Percentiles rank a stretch among this genome's conserved stretches.
Conservation (phyloP, 2,329 filamentous ascomycete genomes). For the Paecilomyces fulvus region DNA sequence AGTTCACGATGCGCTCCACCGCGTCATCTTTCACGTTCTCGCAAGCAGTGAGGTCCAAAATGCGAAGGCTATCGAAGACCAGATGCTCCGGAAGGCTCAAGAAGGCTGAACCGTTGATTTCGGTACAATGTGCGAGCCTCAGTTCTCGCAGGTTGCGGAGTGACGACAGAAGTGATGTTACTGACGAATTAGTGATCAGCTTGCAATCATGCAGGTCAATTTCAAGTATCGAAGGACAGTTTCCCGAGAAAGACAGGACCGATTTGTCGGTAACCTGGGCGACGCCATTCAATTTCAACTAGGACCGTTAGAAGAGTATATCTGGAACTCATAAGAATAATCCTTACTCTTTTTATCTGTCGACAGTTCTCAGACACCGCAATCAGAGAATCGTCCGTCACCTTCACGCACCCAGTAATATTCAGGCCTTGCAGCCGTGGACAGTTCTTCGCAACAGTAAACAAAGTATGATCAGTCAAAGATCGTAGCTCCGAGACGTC, state of each 20-base stretch:
- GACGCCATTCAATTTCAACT: constrained; percentile 90
- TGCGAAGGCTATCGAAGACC: constrained; percentile 78
- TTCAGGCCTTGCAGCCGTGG: constrained; percentile 83
- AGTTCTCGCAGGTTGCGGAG: constrained; percentile 83
- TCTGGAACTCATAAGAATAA: constrained; percentile 6
- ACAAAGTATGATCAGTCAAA: constrained; percentile 74
- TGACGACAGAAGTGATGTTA: constrained; percentile 70
- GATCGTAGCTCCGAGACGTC: constrained; percentile 77
- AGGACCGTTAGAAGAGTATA: constrained; percentile 14
- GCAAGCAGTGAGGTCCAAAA: constrained; percentile 89
- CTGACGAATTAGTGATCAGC: constrained; percentile 70
- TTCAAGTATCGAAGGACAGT: constrained; percentile 89
- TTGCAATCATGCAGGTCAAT: constrained; percentile 87
- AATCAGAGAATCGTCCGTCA: constrained; percentile 80
- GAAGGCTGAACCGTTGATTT: constrained; percentile 84
- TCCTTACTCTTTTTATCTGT: constrained; percentile 74
- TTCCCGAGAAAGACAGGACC: constrained; percentile 73
- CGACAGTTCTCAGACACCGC: constrained; percentile 72
- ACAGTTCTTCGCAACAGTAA: constrained; percentile 72
- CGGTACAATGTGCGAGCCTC: constrained; percentile 73
- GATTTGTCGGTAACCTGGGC: constrained; percentile 72
- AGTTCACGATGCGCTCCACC: constrained; percentile 77
- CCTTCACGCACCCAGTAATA: constrained; percentile 72
- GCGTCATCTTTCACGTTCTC: constrained; percentile 74
- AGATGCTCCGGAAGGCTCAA: constrained; percentile 61